phyloP scores from a whole-genome alignment of 495 filamentous ascomycete genomes.

The Immersiella caudata region DNA sequence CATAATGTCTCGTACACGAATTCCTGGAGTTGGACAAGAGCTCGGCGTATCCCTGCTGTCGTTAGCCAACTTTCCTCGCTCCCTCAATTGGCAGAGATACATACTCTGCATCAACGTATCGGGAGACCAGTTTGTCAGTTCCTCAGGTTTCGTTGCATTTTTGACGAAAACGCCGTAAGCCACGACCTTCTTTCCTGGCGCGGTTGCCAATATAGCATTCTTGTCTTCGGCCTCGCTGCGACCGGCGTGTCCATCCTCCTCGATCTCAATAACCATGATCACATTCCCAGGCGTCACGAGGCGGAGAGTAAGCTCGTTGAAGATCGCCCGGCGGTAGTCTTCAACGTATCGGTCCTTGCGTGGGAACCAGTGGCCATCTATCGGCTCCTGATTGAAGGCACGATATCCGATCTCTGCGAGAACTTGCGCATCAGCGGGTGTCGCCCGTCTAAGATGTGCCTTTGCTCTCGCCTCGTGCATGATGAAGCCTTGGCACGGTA shows the following conservation, averaged over 20 bases:
- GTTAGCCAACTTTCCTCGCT: background rate
- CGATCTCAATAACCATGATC: background rate
- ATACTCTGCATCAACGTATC: background rate
- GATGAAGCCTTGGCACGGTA: background rate
- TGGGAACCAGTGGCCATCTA: background rate
- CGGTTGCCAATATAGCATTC: background rate
- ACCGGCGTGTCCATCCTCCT: background rate
- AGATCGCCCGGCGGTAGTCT: background rate
- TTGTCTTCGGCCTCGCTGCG: background rate
- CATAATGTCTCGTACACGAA: background rate
- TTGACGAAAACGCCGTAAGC: background rate
- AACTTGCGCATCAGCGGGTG: background rate
- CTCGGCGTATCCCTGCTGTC: background rate
- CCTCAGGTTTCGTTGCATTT: background rate
- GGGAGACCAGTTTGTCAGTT: background rate
- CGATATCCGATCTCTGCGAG: background rate
- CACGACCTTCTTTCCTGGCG: background rate
- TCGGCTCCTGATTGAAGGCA: background rate
- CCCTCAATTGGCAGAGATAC: background rate
- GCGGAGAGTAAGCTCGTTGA: background rate
- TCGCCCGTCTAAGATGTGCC: background rate
- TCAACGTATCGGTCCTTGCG: background rate
- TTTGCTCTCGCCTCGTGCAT: background rate
- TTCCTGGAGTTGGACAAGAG: background rate
- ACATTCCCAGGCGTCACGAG: background rate